Evolutionary conservation across 495 filamentous ascomycete species (phyloP).

Genomic region (Neurospora intermedia): DNA sequence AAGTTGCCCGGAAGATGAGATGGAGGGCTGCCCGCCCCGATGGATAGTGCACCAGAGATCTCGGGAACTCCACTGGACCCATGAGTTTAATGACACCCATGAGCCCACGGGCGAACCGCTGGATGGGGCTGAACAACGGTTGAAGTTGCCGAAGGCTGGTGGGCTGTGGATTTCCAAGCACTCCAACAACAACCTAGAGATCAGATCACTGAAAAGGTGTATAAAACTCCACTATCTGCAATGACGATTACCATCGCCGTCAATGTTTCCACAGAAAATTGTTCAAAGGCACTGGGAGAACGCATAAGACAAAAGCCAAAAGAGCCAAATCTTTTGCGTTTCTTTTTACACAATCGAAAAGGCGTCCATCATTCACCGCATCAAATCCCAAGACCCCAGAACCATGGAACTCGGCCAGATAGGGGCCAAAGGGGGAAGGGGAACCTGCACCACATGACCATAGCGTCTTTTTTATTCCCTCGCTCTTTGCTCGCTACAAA

Average conservation of each 20-base stretch:
- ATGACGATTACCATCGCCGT: not conserved
- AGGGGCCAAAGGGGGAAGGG: not conserved
- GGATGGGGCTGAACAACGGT: not conserved
- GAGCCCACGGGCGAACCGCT: not conserved
- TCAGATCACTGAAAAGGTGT: not conserved
- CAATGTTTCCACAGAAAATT: not conserved
- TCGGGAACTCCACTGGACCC: not conserved
- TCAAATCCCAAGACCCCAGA: not conserved
- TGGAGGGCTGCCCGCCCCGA: not conserved
- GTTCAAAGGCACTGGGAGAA: not conserved
- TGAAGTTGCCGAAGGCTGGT: not conserved
- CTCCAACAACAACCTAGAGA: not conserved
- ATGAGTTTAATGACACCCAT: not conserved
- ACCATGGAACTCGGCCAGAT: not conserved
- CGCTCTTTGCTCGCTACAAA: not conserved
- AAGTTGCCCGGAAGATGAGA: not conserved
- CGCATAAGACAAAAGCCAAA: not conserved
- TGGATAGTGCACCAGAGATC: not conserved
- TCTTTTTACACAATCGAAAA: not conserved
- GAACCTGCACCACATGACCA: not conserved
- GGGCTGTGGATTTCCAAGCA: not conserved
- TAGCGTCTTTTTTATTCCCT: not conserved
- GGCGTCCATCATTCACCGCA: not conserved
- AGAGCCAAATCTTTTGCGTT: not conserved
- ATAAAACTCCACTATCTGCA: not conserved